Percentiles rank a stretch among this genome's conserved stretches.
These are phyloP conservation scores for Melanomma pulvis-pyrius DNA, from an alignment of 495 filamentous ascomycete genomes.

Conservation along the genomic window DNA sequence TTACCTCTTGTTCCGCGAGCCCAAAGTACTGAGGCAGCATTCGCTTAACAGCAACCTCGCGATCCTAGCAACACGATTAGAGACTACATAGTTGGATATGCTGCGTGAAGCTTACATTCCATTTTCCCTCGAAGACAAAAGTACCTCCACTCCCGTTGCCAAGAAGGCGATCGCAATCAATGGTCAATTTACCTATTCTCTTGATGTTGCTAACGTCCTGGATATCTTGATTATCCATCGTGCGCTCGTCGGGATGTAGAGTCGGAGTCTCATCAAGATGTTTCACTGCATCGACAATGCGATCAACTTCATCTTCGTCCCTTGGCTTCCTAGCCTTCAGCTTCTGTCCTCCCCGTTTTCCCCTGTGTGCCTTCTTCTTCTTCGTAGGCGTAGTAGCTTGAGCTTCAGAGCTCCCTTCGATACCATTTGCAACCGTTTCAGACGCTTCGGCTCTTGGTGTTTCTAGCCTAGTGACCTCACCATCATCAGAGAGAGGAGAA, in stretches of 20 bases:
- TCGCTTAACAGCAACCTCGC: conserved; percentile 92
- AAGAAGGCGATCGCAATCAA: conserved; percentile 46
- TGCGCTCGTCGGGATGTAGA: conserved; percentile 41
- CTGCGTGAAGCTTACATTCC: conserved; percentile 38
- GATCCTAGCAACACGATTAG: conserved; percentile 55
- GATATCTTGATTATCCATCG: conserved; percentile 24
- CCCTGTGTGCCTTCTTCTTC: conserved; percentile 82
- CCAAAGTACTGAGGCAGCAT: conserved; percentile 96
- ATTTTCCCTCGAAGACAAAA: conserved; percentile 48
- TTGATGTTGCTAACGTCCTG: conserved; percentile 36
- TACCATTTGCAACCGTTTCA: no score
- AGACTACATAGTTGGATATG: neutral
- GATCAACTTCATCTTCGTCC: conserved; percentile 51
- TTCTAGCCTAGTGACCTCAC: neutral
- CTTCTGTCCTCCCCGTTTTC: conserved; percentile 79
- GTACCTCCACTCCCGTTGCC: conserved; percentile 51
- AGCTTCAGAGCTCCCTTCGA: neutral
- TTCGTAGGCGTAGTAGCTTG: conserved; percentile 47
- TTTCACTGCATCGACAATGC: conserved; percentile 37
- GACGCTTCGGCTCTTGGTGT: neutral
- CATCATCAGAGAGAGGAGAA: conserved; percentile 13
- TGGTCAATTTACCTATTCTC: conserved; percentile 47
- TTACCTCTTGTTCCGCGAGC: conserved; percentile 91
- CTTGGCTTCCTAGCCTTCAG: conserved; percentile 55
- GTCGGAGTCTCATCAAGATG: conserved; percentile 27